phyloP scores from a whole-genome alignment of 2,329 filamentous ascomycete species.

The Xylaria sp. region DNA sequence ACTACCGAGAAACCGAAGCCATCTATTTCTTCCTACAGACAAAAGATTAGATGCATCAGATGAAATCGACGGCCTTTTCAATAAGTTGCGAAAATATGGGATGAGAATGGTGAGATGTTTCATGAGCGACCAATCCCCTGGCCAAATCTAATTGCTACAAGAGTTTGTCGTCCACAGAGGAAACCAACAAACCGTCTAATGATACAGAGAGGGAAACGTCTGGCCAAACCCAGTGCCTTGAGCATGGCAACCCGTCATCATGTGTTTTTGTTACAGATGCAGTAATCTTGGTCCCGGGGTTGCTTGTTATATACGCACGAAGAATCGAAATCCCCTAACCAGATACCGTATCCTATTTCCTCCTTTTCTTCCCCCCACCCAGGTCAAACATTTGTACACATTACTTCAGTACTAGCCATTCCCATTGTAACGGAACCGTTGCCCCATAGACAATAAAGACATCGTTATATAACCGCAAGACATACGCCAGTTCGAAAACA shows the following conservation, averaged over 20 bases:
- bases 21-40: too few relatives aligned
- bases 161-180: not conserved
- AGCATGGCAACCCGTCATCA: constrained; percentile 4
- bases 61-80: not conserved
- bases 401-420: not conserved
- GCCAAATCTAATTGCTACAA: constrained; percentile 22
- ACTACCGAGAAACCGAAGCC: too few relatives aligned
- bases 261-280: constrained; percentile 3
- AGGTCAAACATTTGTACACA: not conserved
- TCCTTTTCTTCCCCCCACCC: not conserved
- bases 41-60: too few relatives aligned
- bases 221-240: not conserved
- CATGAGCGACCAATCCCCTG: not conserved
- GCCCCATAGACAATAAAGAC: not conserved
- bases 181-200: constrained; percentile 15
- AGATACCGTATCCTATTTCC: not conserved
- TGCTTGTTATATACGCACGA: not conserved
- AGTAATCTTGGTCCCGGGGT: not conserved
- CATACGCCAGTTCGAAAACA: not conserved
- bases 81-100: not conserved
- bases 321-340: not conserved
- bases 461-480: not conserved
- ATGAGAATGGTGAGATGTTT: constrained; percentile 14
- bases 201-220: constrained; percentile 21
- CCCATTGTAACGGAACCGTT: not conserved